A percentile compares a stretch with the other conserved stretches of the same genome.
Evolutionary conservation across 1,284 basidiomycete genomes (phyloP).

Genomic region (Earliella scabrosa): DNA sequence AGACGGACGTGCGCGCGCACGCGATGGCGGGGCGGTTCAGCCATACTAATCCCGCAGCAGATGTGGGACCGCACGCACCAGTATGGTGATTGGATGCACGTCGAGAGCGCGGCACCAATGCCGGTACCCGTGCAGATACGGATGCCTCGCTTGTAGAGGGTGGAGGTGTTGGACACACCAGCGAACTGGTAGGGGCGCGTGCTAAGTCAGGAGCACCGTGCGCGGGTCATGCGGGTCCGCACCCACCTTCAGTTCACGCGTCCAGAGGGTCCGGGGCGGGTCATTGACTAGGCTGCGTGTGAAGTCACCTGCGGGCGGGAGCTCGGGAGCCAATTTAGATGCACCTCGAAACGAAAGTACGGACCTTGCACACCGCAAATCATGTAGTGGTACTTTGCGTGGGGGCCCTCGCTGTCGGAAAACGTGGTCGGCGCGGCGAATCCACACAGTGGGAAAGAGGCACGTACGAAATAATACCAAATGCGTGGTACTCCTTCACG

Average conservation of each 20-base stretch:
- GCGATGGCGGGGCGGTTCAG: constrained; percentile 8
- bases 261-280: constrained; percentile 72
- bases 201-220: constrained; percentile 2
- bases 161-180: constrained; percentile 79
- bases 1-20: constrained; percentile 12
- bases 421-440: constrained; percentile 16
- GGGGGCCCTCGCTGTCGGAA: constrained; percentile 58
- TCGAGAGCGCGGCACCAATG: constrained; percentile 75
- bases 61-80: constrained; percentile 50
- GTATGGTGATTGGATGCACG: constrained; percentile 70
- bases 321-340: constrained; percentile 8
- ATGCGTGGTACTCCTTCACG: constrained; percentile 67
- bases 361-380: constrained; percentile 77
- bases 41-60: constrained; percentile 2
- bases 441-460: constrained; percentile 7
- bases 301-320: constrained; percentile 57
- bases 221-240: constrained; percentile 1
- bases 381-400: constrained; percentile 76
- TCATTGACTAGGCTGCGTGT: constrained; percentile 70
- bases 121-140: constrained; percentile 82
- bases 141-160: constrained; percentile 73
- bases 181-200: constrained; percentile 54
- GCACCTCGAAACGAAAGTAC: background rate
- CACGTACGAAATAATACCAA: constrained; percentile 59
- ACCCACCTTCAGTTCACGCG: constrained; percentile 70